These are phyloP conservation scores for Ogataea zsoltii DNA, from an alignment of 805 yeast genomes.

Conservation along the genomic window DNA sequence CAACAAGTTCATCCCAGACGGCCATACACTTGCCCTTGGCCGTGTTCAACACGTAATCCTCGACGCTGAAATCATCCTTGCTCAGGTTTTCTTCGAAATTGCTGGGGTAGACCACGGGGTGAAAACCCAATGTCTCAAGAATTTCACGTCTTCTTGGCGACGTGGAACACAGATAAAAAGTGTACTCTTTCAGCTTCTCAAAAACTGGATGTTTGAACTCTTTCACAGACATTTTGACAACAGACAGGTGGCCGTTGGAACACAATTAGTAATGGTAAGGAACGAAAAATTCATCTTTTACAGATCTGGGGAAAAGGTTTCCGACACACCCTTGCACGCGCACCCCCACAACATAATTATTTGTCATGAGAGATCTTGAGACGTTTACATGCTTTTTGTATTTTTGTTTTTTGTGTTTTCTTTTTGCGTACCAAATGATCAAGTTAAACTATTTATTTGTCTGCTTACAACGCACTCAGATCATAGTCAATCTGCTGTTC, in stretches of 20 bases:
- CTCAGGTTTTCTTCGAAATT: constrained; percentile 75
- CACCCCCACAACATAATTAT: constrained; percentile 3
- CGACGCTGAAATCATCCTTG: constrained; percentile 49
- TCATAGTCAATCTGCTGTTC: constrained; percentile 60
- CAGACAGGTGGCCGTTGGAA: neutral
- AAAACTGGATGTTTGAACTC: constrained; percentile 36
- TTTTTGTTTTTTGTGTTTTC: neutral
- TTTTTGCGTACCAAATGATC: constrained; percentile 8
- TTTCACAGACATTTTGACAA: constrained; percentile 6
- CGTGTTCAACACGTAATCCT: constrained; percentile 69
- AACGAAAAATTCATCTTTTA: neutral
- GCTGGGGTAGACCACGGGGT: constrained; percentile 54
- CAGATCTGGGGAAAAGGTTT: neutral
- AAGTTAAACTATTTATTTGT: neutral
- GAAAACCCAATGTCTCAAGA: constrained; percentile 57
- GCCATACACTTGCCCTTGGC: constrained; percentile 65
- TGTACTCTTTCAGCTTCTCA: constrained; percentile 22
- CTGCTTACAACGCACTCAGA: constrained; percentile 22
- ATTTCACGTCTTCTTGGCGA: constrained; percentile 82
- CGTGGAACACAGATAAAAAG: constrained; percentile 72
- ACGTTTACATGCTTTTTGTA: too few species aligned
- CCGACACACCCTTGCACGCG: neutral
- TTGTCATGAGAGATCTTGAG: neutral
- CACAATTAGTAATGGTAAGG: neutral
- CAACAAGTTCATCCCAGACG: constrained; percentile 49